Evolutionary conservation across 2,329 filamentous ascomycete genomes (phyloP), one percentile per base, ranked within the genome.

Genomic region (Daldinia sp.): DNA sequence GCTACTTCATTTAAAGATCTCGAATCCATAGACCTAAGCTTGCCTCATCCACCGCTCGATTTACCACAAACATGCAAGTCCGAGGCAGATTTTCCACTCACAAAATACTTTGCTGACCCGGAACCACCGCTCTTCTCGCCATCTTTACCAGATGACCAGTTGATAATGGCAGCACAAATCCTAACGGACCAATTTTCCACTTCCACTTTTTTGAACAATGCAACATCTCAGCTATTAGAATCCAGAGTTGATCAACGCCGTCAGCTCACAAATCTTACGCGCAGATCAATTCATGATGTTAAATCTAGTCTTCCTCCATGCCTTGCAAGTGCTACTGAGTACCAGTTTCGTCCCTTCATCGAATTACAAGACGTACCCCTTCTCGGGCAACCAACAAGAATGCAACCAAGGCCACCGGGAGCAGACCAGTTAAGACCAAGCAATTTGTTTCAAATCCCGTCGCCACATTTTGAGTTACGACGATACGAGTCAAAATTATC

Each of bases 391-490:
- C 82, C 82, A 4, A 82, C 76, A 45, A 80, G 86, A 15, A 72
- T 87, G 35, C 83, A 84, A 45, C 80, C 82, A 11, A 80, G 83
- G 17, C 79, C 79, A 2, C 77, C 79, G 1, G 81, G 80, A 13
- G 71, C 77, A 0, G 84, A 87, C 51, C 79, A 82, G 45, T 73
- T 81, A 43, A 82, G 81, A 57, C 78, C 82, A 0, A 84, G 77
- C 53, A 84, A 82, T 64, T 77, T 89, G 2, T 90, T 90, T 66
- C 80, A 82, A 37, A 85, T 95, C 1, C 84, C 85, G 1, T 80
- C 87, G 0, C 91, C 92, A 1, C 89, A 91, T 70, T 79, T 95
- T 34, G 88, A 92, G 67, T 81, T 96, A 9, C 88, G 89, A 49
- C 84, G 92, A 54, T 85, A 87, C 17, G 90, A 93, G 35, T 83